phyloP scores from a whole-genome alignment of 2,329 filamentous ascomycete species.

The Fusarium newnesense region DNA sequence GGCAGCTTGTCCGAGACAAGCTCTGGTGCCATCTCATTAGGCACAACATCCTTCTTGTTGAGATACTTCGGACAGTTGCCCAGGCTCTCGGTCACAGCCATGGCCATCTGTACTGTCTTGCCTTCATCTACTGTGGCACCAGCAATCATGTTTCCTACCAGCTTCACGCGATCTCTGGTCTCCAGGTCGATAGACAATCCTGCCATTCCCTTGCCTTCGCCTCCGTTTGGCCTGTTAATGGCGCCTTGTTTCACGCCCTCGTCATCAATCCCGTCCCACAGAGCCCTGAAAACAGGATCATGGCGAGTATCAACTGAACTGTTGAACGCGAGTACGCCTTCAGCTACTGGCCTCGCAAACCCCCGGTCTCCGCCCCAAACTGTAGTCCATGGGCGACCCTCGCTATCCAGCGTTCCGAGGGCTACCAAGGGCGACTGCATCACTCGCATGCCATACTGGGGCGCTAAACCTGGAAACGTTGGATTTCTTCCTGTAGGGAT shows the following conservation, averaged over 20 bases:
- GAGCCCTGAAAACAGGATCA: constrained; percentile 76
- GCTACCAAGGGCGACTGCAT: constrained; percentile 74
- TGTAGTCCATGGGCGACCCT: constrained; percentile 78
- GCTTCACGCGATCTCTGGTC: constrained; percentile 74
- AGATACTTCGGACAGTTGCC: constrained; percentile 91
- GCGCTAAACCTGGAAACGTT: constrained; percentile 70
- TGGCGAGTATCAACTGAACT: constrained; percentile 67
- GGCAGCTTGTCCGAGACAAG: constrained; percentile 57
- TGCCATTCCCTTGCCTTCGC: constrained; percentile 54
- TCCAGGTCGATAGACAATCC: constrained; percentile 66
- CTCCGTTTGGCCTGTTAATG: constrained; percentile 52
- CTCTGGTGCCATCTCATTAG: constrained; percentile 57
- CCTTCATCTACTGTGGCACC: constrained; percentile 60
- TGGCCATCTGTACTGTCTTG: constrained; percentile 65
- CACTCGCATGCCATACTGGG: constrained; percentile 69
- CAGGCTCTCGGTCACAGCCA: constrained; percentile 77
- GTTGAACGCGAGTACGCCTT: constrained; percentile 71
- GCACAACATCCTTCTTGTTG: constrained; percentile 74
- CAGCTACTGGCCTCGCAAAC: constrained; percentile 71
- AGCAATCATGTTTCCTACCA: constrained; percentile 75
- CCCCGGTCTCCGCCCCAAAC: constrained; percentile 80
- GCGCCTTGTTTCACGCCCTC: constrained; percentile 48
- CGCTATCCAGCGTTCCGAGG: constrained; percentile 74
- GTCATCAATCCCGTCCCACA: constrained; percentile 64
- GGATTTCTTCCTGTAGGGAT: constrained; percentile 71